phyloP scores from a whole-genome alignment of 106 monocot genomes.

The Dendrobium chrysotoxum region DNA sequence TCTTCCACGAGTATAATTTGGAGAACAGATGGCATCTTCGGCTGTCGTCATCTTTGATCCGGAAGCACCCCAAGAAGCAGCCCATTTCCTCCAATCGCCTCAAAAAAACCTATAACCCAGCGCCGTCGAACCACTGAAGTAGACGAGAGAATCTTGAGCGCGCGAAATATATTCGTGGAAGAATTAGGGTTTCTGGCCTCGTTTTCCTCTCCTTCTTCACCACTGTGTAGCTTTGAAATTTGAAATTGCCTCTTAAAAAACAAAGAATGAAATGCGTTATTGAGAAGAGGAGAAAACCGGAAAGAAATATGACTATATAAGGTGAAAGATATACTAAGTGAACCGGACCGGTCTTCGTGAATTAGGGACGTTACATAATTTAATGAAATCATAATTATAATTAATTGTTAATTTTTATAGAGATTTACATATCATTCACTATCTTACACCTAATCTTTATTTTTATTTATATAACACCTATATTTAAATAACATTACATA shows the following conservation, averaged over 20 bases:
- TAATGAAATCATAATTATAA: not conserved
- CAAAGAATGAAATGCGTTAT: not conserved
- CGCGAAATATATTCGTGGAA: not conserved
- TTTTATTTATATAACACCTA: too few relatives aligned
- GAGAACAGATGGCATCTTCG: not conserved
- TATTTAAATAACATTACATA: too few relatives aligned
- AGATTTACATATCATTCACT: too few relatives aligned
- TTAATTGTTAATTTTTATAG: not conserved
- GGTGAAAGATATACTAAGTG: not conserved
- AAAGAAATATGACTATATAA: not conserved
- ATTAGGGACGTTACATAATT: not conserved
- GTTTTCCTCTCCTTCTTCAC: not conserved
- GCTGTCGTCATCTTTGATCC: conserved; percentile 5
- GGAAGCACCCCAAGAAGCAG: conserved; percentile 11
- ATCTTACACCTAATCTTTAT: too few relatives aligned
- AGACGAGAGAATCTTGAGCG: not conserved
- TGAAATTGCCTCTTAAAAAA: not conserved
- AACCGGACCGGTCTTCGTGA: conserved; percentile 1
- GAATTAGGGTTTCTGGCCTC: conserved; percentile 1
- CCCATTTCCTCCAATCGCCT: not conserved
- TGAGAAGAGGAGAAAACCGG: not conserved
- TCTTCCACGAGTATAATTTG: conserved; percentile 1
- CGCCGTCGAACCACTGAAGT: not conserved
- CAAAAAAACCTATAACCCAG: not conserved
- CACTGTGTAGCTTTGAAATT: not conserved